Evolutionary conservation across 441 rosid genomes (phyloP), one percentile per base, ranked within the genome.

Genomic region (Syzygium malaccense): DNA sequence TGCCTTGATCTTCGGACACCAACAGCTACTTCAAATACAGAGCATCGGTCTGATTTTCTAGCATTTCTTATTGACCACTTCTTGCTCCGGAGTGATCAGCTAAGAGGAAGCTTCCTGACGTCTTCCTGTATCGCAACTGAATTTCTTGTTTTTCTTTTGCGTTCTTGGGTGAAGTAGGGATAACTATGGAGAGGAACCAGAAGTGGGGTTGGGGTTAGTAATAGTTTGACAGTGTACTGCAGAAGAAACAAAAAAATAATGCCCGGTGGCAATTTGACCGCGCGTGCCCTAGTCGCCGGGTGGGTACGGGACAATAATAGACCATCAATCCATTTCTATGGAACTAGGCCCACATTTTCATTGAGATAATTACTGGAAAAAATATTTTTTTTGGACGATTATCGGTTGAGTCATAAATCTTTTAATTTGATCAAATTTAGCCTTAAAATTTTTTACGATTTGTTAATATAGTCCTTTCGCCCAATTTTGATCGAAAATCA

Each of bases 331-430:
- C 49, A 23, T 23, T 75, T 25, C 51, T 13, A 75, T 14, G 3
- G 41, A 23, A 23, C 18, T 23, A 37, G 26, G 51, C 28, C 49
- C 49, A 7, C 80, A 5, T 6, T 71, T 41, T 19, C 4, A 3
- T 14, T 1, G 4, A 75, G 17, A 41, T 45, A 10, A 11, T 37
- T 71, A 12, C 6, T 3, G 9, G 7, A 0, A 30, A 28, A 60
- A 62, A 30, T 9, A 8, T 4, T 0, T 3, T 0, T 9, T 9
- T 5, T 3, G 3, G 5, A 71, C 4, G 6, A 5, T 20, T 20
- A 20, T 3, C 28, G 13, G 1, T 23, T 75, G 0, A 41, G 7
- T 11, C 2, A 75, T 75, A 41, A 12, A 12, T 3, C 1, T 66
- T 41, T 75, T 41, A 19, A 10, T 19, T 45, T 45, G 48, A 7